Evolutionary conservation across 371 early-diverging fungal species (phyloP).

Genomic region (Mortierella sp.): DNA sequence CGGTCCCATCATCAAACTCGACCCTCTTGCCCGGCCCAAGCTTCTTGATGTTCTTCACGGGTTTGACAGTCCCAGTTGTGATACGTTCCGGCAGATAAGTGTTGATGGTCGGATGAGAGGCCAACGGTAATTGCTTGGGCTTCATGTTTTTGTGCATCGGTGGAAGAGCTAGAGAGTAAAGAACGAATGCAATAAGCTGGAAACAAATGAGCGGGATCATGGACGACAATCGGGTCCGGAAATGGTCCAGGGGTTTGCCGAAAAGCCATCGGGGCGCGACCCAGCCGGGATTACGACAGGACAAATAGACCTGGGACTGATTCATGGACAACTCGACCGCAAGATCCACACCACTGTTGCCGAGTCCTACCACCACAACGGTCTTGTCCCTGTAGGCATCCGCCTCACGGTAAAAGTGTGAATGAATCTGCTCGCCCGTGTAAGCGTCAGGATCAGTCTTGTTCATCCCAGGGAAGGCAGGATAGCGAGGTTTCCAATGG

Average conservation of each 20-base stretch:
- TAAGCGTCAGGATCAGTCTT: slow-evolving; percentile 40
- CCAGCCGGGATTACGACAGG: slow-evolving; percentile 54
- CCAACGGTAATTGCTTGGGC: slow-evolving; percentile 43
- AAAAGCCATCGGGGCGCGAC: slow-evolving; percentile 48
- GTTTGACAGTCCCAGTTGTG: slow-evolving; percentile 59
- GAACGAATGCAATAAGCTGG: too few relatives aligned
- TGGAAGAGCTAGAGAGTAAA: background rate
- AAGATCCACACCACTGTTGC: slow-evolving; percentile 65
- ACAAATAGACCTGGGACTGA: slow-evolving; percentile 60
- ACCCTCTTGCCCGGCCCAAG: slow-evolving; percentile 54
- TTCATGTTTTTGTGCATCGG: slow-evolving; percentile 47
- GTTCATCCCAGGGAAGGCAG: slow-evolving; percentile 60
- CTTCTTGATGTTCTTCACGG: slow-evolving; percentile 51
- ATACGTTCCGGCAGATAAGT: slow-evolving; percentile 59
- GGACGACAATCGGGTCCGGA: slow-evolving; percentile 40
- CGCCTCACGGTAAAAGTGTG: slow-evolving; percentile 61
- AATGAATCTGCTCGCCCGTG: slow-evolving; percentile 61
- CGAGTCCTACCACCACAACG: slow-evolving; percentile 62
- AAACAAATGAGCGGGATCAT: slow-evolving; percentile 40
- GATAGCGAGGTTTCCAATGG: slow-evolving; percentile 61
- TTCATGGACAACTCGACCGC: slow-evolving; percentile 63
- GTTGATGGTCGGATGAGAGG: slow-evolving; percentile 59
- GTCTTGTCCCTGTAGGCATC: slow-evolving; percentile 57
- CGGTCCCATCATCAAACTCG: slow-evolving; percentile 70
- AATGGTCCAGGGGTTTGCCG: slow-evolving; percentile 61